Evolutionary conservation across 345 rosid species (phyloP).

Genomic region (Sisymbrium irio): DNA sequence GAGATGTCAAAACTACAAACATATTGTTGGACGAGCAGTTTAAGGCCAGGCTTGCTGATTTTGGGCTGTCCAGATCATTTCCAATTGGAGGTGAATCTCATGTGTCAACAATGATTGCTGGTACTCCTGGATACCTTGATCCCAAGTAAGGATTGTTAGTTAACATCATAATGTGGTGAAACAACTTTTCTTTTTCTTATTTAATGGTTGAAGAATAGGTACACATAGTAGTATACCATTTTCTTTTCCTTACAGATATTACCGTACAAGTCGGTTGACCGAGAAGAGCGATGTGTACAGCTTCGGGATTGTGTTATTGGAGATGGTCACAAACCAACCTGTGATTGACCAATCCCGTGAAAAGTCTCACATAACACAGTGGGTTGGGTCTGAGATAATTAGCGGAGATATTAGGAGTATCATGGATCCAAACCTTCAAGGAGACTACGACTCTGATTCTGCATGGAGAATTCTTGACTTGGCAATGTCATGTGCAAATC

Average conservation of each 20-base stretch:
- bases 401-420: not conserved
- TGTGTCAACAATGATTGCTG: constrained; percentile 1
- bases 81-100: constrained; percentile 22
- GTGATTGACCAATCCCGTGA: constrained; percentile 6
- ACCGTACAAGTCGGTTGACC: not conserved
- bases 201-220: not conserved
- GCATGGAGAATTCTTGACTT: constrained; percentile 29
- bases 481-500: constrained; percentile 11
- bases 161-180: too few species aligned
- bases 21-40: constrained; percentile 27
- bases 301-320: constrained; percentile 21
- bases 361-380: constrained; percentile 1
- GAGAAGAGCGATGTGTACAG: constrained; percentile 28
- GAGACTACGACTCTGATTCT: not conserved
- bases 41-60: constrained; percentile 45
- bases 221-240: too few species aligned
- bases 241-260: not conserved
- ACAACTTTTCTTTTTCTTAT: not conserved
- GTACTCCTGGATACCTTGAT: constrained; percentile 42
- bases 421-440: constrained; percentile 19
- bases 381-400: not conserved
- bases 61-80: constrained; percentile 39
- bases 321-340: constrained; percentile 26
- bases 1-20: not conserved
- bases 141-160: constrained; percentile 38